These are phyloP conservation scores for Aristolochia contorta DNA, from an alignment of 164 flowering plant genomes.

Conservation along the genomic window DNA sequence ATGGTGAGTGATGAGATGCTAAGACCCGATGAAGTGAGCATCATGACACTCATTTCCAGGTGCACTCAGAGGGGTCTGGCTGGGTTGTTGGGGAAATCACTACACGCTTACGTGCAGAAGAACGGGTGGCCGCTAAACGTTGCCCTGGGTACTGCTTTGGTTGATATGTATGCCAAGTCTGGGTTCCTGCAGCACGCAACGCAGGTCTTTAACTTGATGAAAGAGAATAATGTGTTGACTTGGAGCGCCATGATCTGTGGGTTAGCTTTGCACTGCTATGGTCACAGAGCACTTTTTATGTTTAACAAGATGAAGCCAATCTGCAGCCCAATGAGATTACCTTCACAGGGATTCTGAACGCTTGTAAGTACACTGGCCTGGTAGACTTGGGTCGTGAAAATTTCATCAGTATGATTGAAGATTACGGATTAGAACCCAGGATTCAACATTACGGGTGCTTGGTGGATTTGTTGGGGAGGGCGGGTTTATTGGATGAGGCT, in stretches of 20 bases:
- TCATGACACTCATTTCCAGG: conserved; percentile 32
- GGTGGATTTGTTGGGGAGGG: conserved; percentile 55
- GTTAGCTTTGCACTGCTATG: conserved; percentile 31
- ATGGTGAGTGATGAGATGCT: conserved; percentile 26
- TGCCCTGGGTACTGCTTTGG: conserved; percentile 36
- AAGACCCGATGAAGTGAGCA: conserved; percentile 31
- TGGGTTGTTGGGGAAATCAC: conserved; percentile 52
- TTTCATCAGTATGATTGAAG: conserved; percentile 28
- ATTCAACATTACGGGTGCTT: conserved; percentile 63
- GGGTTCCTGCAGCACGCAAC: conserved; percentile 28
- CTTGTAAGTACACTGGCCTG: conserved; percentile 40
- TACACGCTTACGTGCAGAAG: conserved; percentile 41
- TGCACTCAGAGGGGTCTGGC: conserved; percentile 41
- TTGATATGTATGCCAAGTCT: conserved; percentile 48
- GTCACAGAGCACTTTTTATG: conserved; percentile 25
- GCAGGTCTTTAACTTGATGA: conserved; percentile 31
- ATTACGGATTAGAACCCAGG: conserved; percentile 30
- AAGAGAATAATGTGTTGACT: conserved; percentile 32
- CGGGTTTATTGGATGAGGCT: conserved; percentile 54
- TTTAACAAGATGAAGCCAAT: conserved; percentile 36
- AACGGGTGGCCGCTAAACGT: conserved; percentile 36
- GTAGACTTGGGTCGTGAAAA: conserved; percentile 33
- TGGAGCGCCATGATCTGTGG: conserved; percentile 61
- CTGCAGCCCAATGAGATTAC: conserved; percentile 46
- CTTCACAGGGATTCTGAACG: conserved; percentile 47